Evolutionary conservation across 345 rosid genomes (phyloP), one percentile per base, ranked within the genome.

Genomic region (Citrus hindsii): DNA sequence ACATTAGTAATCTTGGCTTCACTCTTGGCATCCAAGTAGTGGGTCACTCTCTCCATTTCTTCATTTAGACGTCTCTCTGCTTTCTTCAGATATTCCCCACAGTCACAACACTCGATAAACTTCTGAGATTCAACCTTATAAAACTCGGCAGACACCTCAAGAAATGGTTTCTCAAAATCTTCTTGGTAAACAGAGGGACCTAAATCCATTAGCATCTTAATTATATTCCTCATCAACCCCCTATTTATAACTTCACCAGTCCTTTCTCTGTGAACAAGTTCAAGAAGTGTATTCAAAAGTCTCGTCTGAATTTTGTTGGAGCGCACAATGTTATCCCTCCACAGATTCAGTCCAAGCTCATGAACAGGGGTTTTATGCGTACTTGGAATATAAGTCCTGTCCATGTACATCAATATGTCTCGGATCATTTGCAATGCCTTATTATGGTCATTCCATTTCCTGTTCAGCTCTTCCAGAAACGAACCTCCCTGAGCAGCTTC

Each of bases 391-490:
- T 88, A 96, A 33, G 98, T 94, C 77, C 99, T 89, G 76, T 96
- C 99, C 98, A 94, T 94, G 84, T 96, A 96, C 99, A 94, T 96
- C 82, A 96, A 87, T 73, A 96, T 96, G 85, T 96, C 99, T 40
- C 99, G 86, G 73, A 96, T 94, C 99, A 96, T 96, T 75, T 96
- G 97, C 79, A 96, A 75, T 4, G 99, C 99, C 82, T 96, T 96
- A 84, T 96, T 96, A 80, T 96, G 99, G 79, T 96, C 99, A 59
- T 89, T 91, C 99, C 99, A 96, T 84, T 94, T 94, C 84, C 94
- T 88, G 88, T 96, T 94, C 35, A 96, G 87, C 90, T 94, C 99
- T 82, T 94, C 97, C 56, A 92, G 83, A 67, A 96, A 96, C 1
- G 92, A 87, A 59, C 93, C 97, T 81, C 99, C 99, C 78, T 96